Percentiles rank a stretch among this genome's conserved stretches.
Evolutionary conservation across 495 filamentous ascomycete species (phyloP).

Genomic region (Annulohypoxylon maeteangense): DNA sequence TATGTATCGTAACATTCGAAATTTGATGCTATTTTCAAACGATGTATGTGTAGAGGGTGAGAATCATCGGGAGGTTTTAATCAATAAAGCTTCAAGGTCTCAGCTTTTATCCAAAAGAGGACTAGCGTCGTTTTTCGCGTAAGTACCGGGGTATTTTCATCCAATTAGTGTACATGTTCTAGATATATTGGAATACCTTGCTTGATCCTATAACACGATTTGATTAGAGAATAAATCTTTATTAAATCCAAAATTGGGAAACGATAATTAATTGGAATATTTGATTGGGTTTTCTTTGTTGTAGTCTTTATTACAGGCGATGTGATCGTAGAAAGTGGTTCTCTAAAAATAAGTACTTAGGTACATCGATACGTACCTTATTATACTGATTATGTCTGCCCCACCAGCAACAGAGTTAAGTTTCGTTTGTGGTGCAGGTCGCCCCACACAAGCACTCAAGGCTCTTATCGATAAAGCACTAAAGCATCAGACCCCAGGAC

Average conservation of each 20-base stretch:
- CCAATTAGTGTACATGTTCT: background rate
- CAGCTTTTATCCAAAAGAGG: background rate
- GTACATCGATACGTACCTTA: background rate
- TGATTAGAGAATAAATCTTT: background rate
- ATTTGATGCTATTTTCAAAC: background rate
- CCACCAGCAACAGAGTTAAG: too few species aligned
- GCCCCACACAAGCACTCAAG: background rate
- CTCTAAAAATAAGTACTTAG: background rate
- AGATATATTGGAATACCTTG: background rate
- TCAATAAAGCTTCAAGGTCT: background rate
- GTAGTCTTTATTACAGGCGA: background rate
- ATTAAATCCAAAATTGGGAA: background rate
- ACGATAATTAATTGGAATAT: background rate
- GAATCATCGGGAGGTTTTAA: background rate
- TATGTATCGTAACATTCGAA: background rate
- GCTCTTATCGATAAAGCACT: background rate
- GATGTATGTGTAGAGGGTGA: background rate
- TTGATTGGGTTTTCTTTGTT: background rate
- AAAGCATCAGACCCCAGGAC: background rate
- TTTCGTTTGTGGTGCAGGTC: too few species aligned
- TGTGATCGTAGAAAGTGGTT: background rate
- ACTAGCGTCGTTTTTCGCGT: background rate
- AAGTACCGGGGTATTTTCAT: background rate
- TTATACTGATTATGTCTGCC: too few species aligned
- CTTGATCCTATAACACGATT: background rate